Percentiles rank a stretch among this genome's conserved stretches.
Evolutionary conservation across 768 basidiomycete genomes (phyloP).

Genomic region (Mycena vitilis): DNA sequence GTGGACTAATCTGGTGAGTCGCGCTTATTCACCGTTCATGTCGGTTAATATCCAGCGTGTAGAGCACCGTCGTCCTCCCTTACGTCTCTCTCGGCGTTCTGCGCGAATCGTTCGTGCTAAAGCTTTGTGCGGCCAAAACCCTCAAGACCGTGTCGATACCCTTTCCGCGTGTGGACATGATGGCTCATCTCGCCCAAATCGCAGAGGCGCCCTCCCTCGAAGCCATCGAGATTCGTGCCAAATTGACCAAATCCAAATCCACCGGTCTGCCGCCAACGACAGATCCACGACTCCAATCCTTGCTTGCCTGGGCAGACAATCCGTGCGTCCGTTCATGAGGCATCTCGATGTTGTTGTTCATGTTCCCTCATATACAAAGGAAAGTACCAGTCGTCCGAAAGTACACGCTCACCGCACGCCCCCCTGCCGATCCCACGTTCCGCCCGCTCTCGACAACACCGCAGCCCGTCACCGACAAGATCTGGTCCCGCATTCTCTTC

Average conservation of each 20-base stretch:
- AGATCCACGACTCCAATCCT: not conserved
- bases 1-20: not conserved
- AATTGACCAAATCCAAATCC: not conserved
- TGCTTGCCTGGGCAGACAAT: not conserved
- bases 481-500: constrained; percentile 5
- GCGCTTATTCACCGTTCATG: not conserved
- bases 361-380: not conserved
- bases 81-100: not conserved
- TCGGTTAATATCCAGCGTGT: not conserved
- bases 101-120: not conserved
- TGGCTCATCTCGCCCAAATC: not conserved
- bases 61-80: not conserved
- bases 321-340: no score
- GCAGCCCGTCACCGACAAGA: not conserved
- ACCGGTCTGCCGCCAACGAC: not conserved
- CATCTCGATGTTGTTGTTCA: not conserved
- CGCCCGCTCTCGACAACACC: not conserved
- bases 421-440: not conserved
- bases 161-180: not conserved
- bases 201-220: not conserved
- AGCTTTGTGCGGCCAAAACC: not conserved
- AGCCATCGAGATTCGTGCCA: not conserved
- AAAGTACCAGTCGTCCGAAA: not conserved
- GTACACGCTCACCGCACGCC: not conserved
- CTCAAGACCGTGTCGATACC: not conserved